Evolutionary conservation across 2,329 filamentous ascomycete species (phyloP), one percentile per base, ranked within the genome.

Genomic region (Myriosclerotinia duriaeana): DNA sequence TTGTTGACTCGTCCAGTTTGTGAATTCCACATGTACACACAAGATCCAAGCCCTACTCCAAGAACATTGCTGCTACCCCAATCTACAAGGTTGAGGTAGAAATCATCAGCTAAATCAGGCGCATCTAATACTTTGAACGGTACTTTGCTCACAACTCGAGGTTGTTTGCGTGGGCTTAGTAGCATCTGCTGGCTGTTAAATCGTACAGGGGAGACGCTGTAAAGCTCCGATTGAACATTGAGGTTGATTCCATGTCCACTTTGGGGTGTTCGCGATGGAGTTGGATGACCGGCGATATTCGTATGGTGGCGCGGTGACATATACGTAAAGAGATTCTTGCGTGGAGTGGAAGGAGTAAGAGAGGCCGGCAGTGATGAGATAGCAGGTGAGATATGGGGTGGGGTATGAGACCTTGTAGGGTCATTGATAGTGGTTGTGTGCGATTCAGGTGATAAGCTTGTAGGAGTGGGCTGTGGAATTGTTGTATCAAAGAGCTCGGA

Each of bases 1-100:
- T 96, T 97, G 68, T 93, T 96, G 2, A 99, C 95, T 70, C 91
- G 87, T 69, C 94, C 95, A 9, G 90, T 90, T 72, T 92, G 88
- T 5, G 93, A 95, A 77, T 97, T 97, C 95, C 95, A 99, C 87
- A 98, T 95, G 76, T 98, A 99, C 7, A 99, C 95, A 72, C 92
- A 96, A 22, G 90, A 92, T 22, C 93, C 93, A 36, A 99, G 81
- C 0, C 95, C 95, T 53, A 99, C 95, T 8, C 94, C 95, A 14
- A 99, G 83, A 11, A 97, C 90, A 77, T 98, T 97, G 72, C 91
- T 93, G 73, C 92, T 96, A 53, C 95, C 95, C 95, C 95, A 99
- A 75, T 99, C 95, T 3, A 99, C 94, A 36, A 99, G 81, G 74
- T 99, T 99, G 46, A 99, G 83, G 74, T 99, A 99, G 78, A 98